Conservation (phyloP, 2,329 filamentous ascomycete genomes). For the Chaetoscypha palmicola region DNA sequence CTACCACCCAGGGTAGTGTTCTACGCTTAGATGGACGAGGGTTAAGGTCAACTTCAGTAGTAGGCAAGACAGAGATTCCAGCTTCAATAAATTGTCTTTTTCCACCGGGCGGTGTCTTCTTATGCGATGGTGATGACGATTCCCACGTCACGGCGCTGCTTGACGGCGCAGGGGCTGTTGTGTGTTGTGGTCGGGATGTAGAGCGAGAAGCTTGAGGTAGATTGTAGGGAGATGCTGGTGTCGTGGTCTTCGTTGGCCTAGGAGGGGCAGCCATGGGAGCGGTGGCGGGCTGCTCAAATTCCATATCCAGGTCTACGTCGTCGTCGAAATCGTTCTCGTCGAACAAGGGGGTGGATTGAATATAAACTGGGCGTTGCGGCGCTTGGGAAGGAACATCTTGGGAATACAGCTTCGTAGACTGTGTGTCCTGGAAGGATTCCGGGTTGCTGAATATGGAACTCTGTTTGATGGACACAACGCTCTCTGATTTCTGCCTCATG, state of each 20-base stretch:
- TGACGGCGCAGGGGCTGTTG: slow-evolving; percentile 9
- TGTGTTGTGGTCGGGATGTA: slow-evolving; percentile 3
- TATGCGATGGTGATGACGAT: slow-evolving; percentile 43
- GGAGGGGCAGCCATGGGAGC: slow-evolving; percentile 22
- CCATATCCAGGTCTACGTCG: slow-evolving; percentile 63
- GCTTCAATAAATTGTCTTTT: slow-evolving; percentile 14
- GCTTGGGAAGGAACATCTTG: slow-evolving; percentile 24
- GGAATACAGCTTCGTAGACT: slow-evolving; percentile 34
- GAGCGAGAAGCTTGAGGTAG: slow-evolving; percentile 2
- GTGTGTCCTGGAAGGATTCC: slow-evolving; percentile 42
- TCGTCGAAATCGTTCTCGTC: slow-evolving; percentile 82
- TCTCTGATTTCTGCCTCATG: slow-evolving; percentile 8
- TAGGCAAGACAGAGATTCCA: slow-evolving; percentile 3
- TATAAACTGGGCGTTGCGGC: slow-evolving; percentile 16
- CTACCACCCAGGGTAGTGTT: slow-evolving; percentile 28
- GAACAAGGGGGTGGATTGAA: slow-evolving; percentile 43
- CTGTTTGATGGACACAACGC: slow-evolving; percentile 30
- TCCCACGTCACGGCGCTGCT: slow-evolving; percentile 31
- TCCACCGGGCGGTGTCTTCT: slow-evolving; percentile 27
- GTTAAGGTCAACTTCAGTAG: slow-evolving; percentile 15
- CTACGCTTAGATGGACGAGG: slow-evolving; percentile 33
- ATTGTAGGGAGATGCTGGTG: slow-evolving; percentile 6
- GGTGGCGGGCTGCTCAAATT: slow-evolving; percentile 31
- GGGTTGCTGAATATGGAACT: slow-evolving; percentile 37
- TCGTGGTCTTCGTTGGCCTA: slow-evolving; percentile 40